Evolutionary conservation across 495 filamentous ascomycete species (phyloP), one percentile per base, ranked within the genome.

Genomic region (Evansstolkia leycettana): DNA sequence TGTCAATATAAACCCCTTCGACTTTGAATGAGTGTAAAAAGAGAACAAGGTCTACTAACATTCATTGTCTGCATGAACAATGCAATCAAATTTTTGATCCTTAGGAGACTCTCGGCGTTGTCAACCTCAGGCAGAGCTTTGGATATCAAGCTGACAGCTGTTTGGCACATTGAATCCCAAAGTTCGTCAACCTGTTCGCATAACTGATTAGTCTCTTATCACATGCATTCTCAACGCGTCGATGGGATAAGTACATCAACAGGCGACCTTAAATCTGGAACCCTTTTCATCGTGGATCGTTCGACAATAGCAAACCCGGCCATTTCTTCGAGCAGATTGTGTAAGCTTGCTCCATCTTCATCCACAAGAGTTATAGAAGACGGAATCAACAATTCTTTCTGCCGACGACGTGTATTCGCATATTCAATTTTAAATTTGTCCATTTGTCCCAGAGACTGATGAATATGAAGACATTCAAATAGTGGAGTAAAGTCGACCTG

Each of bases 11-110:
- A 31, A 15, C 16, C 15, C 5, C 11, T 3, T 5, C 13, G 12
- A 29, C 5, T n/a, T n/a, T 29, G 27, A n/a, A 29, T n/a, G 5
- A 29, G 11, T 6, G 27, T n/a, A 29, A 29, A 6, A 3, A 16
- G 13, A 2, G 17, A 19, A 33, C 4, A 34, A 12, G 6, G 17
- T 4, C 13, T n/a, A 51, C 72, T 51, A 42, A 76, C 80, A 65
- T 93, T 82, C 90, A 96, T 94, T 12, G 90, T 94, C 48, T 96
- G 80, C 54, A 94, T 95, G 55, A 99, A 99, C 12, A 96, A 59
- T 16, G 87, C 84, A 54, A 99, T 73, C 32, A 89, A 66, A 28
- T 84, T 84, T 55, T 95, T 96, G 41, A 93, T 89, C 48, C 90
- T 89, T 10, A 94, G 62, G 24, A 99, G 58, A 9, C 76, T 72